phyloP scores from a whole-genome alignment of 306 rosid species.

The Gillenia trifoliata region DNA sequence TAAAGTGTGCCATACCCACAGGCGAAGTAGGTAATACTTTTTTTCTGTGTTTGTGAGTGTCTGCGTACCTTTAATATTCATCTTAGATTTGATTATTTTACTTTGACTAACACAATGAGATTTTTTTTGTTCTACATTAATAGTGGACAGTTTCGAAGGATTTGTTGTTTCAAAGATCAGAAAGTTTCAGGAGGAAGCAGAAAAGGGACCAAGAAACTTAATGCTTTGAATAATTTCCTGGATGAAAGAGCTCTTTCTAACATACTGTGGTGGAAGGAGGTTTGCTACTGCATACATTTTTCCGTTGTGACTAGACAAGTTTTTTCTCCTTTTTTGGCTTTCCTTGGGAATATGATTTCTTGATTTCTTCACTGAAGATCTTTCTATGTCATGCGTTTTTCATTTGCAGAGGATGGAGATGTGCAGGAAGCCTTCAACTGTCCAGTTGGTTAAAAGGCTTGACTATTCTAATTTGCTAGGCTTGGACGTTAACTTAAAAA shows the following conservation, averaged over 20 bases:
- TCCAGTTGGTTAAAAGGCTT: slow-evolving; percentile 66
- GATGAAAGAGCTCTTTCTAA: slow-evolving; percentile 71
- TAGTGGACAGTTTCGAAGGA: slow-evolving; percentile 32
- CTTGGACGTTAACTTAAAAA: slow-evolving; percentile 59
- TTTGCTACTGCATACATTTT: slow-evolving; percentile 11
- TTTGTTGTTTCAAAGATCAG: slow-evolving; percentile 35
- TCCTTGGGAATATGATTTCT: neutral
- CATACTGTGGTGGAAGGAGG: slow-evolving; percentile 94
- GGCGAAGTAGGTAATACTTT: neutral
- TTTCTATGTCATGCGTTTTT: slow-evolving; percentile 9
- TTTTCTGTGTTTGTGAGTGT: neutral
- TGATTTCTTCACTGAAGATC: slow-evolving; percentile 12
- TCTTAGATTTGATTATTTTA: neutral
- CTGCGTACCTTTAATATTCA: neutral
- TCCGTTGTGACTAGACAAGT: slow-evolving; percentile 8
- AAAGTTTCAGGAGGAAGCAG: slow-evolving; percentile 45
- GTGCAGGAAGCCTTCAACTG: slow-evolving; percentile 72
- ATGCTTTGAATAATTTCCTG: slow-evolving; percentile 30
- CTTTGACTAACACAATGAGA: neutral
- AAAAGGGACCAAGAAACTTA: slow-evolving; percentile 52
- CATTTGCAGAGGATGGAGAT: slow-evolving; percentile 57
- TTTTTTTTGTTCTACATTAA: slow-evolving; percentile 19
- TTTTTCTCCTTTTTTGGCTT: neutral
- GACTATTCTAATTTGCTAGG: slow-evolving; percentile 85
- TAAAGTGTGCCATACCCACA: neutral